Conservation (phyloP, 139 green algal genomes). For the Chlamydomonas schloesseri region DNA sequence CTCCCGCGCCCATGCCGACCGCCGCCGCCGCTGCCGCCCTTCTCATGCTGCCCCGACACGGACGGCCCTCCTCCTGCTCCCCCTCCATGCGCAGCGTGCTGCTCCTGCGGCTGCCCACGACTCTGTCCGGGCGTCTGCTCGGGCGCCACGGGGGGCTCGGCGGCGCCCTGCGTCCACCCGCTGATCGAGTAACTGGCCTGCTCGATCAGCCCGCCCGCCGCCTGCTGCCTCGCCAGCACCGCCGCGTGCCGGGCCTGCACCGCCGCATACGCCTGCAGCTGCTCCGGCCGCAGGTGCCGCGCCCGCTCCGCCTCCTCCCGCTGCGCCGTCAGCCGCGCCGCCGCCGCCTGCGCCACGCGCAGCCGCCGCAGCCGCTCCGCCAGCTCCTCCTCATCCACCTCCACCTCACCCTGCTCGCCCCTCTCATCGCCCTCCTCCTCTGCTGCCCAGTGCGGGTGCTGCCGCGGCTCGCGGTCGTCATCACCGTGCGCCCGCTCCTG, state of each 20-base stretch:
- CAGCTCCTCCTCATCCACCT: neutral
- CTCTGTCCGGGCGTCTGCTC: neutral
- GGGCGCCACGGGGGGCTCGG: neutral
- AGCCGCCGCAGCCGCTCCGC: neutral
- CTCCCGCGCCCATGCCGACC: neutral
- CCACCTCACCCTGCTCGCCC: too few relatives aligned
- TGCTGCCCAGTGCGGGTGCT: too few relatives aligned
- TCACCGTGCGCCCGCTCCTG: too few relatives aligned
- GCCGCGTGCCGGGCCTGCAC: conserved; percentile 4
- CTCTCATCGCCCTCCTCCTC: too few relatives aligned
- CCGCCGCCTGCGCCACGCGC: neutral
- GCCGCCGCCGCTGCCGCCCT: too few relatives aligned
- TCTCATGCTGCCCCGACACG: too few relatives aligned
- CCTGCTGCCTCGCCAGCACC: conserved; percentile 12
- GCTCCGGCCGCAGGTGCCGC: neutral
- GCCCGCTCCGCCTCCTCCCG: neutral
- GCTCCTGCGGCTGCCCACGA: neutral
- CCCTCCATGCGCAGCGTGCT: neutral
- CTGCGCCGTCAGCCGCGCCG: neutral
- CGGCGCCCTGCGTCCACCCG: neutral
- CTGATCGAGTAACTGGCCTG: conserved; percentile 15
- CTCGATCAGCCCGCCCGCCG: conserved; percentile 20
- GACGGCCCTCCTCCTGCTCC: too few relatives aligned
- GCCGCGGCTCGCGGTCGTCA: too few relatives aligned
- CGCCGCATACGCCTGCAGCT: conserved; percentile 2